These are phyloP conservation scores for Dothidotthia symphoricarpi DNA, from an alignment of 2,329 filamentous ascomycete species.

Conservation along the genomic window DNA sequence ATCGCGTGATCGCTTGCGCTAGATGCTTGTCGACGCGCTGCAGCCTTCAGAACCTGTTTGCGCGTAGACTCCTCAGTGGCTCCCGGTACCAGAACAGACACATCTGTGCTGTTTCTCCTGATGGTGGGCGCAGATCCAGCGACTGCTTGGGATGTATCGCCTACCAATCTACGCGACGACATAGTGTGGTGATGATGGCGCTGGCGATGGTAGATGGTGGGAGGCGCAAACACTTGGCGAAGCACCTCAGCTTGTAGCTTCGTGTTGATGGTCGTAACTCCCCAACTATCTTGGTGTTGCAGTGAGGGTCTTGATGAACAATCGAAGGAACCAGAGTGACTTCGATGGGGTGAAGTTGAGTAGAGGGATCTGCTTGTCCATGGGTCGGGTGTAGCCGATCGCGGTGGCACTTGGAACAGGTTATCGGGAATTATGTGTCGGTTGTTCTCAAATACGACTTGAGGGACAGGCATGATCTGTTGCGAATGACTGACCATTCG, in stretches of 20 bases:
- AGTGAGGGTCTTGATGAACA: slow-evolving; percentile 42
- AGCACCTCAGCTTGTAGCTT: slow-evolving; percentile 86
- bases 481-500: slow-evolving; percentile 73
- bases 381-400: slow-evolving; percentile 40
- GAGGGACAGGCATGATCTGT: slow-evolving; percentile 71
- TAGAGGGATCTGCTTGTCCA: slow-evolving; percentile 32
- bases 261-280: slow-evolving; percentile 87
- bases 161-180: slow-evolving; percentile 46
- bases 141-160: slow-evolving; percentile 27
- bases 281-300: slow-evolving; percentile 65
- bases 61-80: slow-evolving; percentile 40
- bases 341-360: slow-evolving; percentile 35
- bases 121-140: slow-evolving; percentile 35
- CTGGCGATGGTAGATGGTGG: slow-evolving; percentile 77
- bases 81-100: slow-evolving; percentile 28
- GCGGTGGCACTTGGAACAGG: slow-evolving; percentile 65
- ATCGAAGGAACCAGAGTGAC: slow-evolving; percentile 38
- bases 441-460: slow-evolving; percentile 92
- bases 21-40: slow-evolving; percentile 38
- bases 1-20: slow-evolving; percentile 14
- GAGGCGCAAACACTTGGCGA: slow-evolving; percentile 84
- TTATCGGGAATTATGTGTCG: slow-evolving; percentile 87
- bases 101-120: slow-evolving; percentile 42
- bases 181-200: slow-evolving; percentile 66
- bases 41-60: slow-evolving; percentile 45